These are phyloP conservation scores for Pleurotus sapidus DNA, from an alignment of 768 basidiomycete genomes.

Conservation along the genomic window DNA sequence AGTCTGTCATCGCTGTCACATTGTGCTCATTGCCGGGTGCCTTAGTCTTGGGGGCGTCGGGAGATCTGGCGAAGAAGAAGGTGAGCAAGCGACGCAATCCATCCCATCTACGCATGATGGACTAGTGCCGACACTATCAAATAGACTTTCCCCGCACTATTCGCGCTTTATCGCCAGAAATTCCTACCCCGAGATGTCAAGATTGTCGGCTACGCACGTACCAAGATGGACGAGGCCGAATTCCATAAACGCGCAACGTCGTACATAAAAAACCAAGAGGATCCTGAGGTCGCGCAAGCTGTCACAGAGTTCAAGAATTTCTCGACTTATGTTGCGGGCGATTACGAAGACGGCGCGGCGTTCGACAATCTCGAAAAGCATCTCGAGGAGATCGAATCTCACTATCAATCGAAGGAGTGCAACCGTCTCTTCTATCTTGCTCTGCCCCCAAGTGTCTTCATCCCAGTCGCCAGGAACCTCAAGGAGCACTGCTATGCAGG, in stretches of 20 bases:
- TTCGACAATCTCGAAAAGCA: constrained; percentile 78
- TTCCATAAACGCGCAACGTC: constrained; percentile 82
- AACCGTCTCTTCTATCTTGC: constrained; percentile 97
- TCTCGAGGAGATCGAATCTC: constrained; percentile 73
- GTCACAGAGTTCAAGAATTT: constrained; percentile 83
- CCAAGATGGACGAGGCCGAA: constrained; percentile 86
- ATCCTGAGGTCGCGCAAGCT: constrained; percentile 51
- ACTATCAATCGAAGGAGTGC: constrained; percentile 56
- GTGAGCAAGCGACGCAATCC: constrained; percentile 28
- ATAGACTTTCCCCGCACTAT: constrained; percentile 94
- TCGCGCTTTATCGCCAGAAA: constrained; percentile 77
- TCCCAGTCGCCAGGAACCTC: constrained; percentile 80
- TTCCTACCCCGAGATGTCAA: constrained; percentile 81
- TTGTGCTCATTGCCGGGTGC: not conserved
- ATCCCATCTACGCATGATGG: too few relatives aligned
- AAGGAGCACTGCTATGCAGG: constrained; percentile 77
- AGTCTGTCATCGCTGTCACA: not conserved
- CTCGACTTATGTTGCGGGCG: constrained; percentile 80
- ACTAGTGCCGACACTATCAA: not conserved
- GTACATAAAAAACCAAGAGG: constrained; percentile 79
- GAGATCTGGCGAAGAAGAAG: constrained; percentile 99
- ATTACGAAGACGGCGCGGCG: constrained; percentile 81
- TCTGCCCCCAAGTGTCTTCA: constrained; percentile 95
- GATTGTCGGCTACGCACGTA: constrained; percentile 96
- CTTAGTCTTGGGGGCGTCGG: constrained; percentile 90